Evolutionary conservation across 2,329 filamentous ascomycete genomes (phyloP), one percentile per base, ranked within the genome.

Genomic region (Fusarium buxicola): DNA sequence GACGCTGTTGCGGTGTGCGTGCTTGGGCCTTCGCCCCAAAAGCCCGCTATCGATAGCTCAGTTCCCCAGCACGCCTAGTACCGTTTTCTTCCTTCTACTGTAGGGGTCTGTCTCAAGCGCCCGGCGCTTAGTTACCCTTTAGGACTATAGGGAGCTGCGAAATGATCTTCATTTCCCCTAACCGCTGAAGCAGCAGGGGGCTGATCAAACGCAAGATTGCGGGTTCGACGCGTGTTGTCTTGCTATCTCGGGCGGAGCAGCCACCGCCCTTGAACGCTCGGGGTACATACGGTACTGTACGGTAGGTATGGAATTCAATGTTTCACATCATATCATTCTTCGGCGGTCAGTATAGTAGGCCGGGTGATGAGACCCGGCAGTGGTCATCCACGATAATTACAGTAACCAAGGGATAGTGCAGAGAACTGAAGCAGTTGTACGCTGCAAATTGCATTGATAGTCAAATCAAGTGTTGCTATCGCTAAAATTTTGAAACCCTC

Each of bases 151-250:
- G 16, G 28, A 48, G 12, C 27, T 59, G 58, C 41, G 50, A 68
- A 66, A 68, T 68, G 65, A 68, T 68, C 65, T 66, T 68, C 65
- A 68, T 68, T 68, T 68, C 54, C 65, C 45, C 61, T 48, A 62
- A 63, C 60, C 53, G 35, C 38, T 63, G 58, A 59, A 62, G 57
- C 32, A 58, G 25, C 40, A 58, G 34, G 44, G 55, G 55, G 38
- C 40, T 38, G 55, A 67, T 65, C 59, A 43, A 30, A 54, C 39
- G 39, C 43, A 53, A 64, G 34, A 65, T 53, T 59, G 64, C 58
- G 64, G 64, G 30, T 47, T 54, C 38, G 64, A 62, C 63, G 62
- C 63, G 62, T 65, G 63, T 66, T 66, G 55, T 58, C 32, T 54
- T 25, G 16, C 28, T 47, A 41, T 60, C 36, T 60, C 16, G 16